A percentile compares a stretch with the other conserved stretches of the same genome.
Conservation (phyloP, 2,329 filamentous ascomycete genomes). For the Colletotrichum spaethianum region DNA sequence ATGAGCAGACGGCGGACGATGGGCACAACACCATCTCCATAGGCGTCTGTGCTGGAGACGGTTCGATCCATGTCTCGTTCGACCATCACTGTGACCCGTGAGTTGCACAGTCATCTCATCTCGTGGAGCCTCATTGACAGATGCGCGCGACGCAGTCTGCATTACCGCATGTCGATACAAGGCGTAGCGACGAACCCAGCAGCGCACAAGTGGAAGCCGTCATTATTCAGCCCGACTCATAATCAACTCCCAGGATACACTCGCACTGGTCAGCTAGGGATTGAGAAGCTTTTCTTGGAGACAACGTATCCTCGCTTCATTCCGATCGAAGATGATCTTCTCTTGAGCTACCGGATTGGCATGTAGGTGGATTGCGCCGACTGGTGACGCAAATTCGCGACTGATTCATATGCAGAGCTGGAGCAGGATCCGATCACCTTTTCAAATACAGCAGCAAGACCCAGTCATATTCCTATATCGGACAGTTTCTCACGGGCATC, state of each 20-base stretch:
- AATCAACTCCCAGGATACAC: conserved; percentile 35
- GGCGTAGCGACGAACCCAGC: conserved; percentile 29
- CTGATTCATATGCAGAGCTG: conserved; percentile 25
- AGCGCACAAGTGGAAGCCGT: conserved; percentile 21
- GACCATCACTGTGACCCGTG: conserved; percentile 40
- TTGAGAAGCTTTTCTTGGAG: conserved; percentile 37
- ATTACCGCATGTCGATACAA: conserved; percentile 30
- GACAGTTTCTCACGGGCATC: conserved; percentile 38
- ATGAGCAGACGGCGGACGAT: conserved; percentile 38
- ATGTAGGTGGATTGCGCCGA: conserved; percentile 11
- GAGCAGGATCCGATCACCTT: conserved; percentile 35
- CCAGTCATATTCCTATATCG: conserved; percentile 30
- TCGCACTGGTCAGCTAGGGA: conserved; percentile 28
- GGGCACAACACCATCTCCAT: conserved; percentile 41
- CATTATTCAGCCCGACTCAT: conserved; percentile 36
- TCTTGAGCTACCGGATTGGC: conserved; percentile 37
- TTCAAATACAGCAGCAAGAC: conserved; percentile 27
- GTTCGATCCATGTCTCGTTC: conserved; percentile 34
- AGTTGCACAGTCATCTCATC: background rate
- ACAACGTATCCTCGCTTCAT: conserved; percentile 33
- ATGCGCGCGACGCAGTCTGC: background rate
- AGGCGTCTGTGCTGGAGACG: conserved; percentile 27
- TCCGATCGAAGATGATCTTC: conserved; percentile 25
- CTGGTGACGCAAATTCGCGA: background rate
- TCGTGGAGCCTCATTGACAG: background rate